Base-by-base conservation (phyloP, 2,329 filamentous ascomycete genomes). In the Colletotrichum chlorophyti region DNA sequence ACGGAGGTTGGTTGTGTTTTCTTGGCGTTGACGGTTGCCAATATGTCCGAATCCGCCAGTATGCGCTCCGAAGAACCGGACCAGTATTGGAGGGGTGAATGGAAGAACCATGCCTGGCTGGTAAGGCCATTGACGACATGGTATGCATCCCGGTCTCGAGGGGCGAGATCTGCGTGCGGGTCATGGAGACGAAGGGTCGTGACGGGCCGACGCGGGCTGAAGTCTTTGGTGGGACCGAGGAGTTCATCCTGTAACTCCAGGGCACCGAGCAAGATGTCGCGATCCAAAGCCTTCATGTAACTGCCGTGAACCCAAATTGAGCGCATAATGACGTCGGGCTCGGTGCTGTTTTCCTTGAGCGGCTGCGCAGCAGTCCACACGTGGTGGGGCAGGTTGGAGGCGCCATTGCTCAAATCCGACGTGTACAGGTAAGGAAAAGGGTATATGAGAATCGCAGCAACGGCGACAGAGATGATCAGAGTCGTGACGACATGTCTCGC, bases 21-120 rank as follows among this genome's bases (percentile, higher is more conserved):
- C 61, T 77, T 82, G 50, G 83, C 74, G 65, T 93, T 92, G 66
- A 93, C 87, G 1, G 91, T 93, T 1, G 73, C 71, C 3, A 93
- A 70, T 11, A 93, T 80, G 67, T 93, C 80, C 0, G 70, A 51
- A 65, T 94, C 91, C 14, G 73, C 69, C 23, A 82, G 69, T 46
- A 94, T 83, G 6, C 72, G 73, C 1, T 83, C 79, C 6, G 76
- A 68, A n/a, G 80, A 90, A 68, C 87, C 90, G 59, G 86, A 82
- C 91, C 91, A 94, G 71, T 93, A 93, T 71, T 91, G 87, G 51
- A 94, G 74, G 1, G 91, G 90, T n/a, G 91, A 93, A 66, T 93
- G 90, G 67, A 91, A 91, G 65, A 91, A 90, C 89, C 89, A 92
- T 4, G 85, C 85, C 64, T 86, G 75, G 63, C 85, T 82, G 4